Evolutionary conservation across 1,284 basidiomycete species (phyloP).

Genomic region (Heterobasidion occidentale): DNA sequence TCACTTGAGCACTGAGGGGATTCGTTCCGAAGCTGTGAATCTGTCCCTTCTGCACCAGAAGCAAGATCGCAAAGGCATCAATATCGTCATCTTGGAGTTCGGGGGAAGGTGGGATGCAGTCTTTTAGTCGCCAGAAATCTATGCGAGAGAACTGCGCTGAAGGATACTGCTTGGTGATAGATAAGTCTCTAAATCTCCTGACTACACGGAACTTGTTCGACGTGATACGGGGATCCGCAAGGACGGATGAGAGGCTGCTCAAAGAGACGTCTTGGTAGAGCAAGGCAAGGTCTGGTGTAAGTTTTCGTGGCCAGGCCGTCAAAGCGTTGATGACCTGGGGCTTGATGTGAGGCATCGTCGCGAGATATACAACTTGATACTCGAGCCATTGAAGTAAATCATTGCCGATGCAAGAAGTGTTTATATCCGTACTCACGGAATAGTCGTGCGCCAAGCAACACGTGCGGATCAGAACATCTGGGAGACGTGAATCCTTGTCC

Average conservation of each 20-base stretch:
- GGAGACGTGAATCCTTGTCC: conserved; percentile 40
- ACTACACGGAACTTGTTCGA: conserved; percentile 75
- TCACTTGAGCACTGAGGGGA: conserved; percentile 11
- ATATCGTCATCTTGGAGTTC: conserved; percentile 57
- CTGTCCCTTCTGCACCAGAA: conserved; percentile 51
- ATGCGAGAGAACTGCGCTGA: conserved; percentile 41
- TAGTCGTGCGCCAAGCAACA: conserved; percentile 51
- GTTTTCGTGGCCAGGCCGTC: conserved; percentile 64
- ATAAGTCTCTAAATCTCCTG: conserved; percentile 45
- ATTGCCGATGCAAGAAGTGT: conserved; percentile 28
- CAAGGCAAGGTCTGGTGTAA: conserved; percentile 34
- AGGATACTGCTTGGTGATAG: conserved; percentile 27
- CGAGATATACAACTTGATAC: conserved; percentile 35
- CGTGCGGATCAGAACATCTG: conserved; percentile 63
- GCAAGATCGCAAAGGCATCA: conserved; percentile 66
- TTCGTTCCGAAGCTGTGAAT: conserved; percentile 45
- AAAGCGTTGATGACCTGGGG: conserved; percentile 47
- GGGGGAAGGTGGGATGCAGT: conserved; percentile 49
- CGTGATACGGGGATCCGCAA: conserved; percentile 46
- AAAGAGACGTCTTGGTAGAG: conserved; percentile 37
- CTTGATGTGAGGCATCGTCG: conserved; percentile 28
- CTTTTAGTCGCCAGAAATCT: conserved; percentile 81
- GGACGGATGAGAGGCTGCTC: conserved; percentile 39
- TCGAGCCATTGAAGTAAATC: conserved; percentile 62
- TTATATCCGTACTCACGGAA: conserved; percentile 18